A percentile compares a stretch with the other conserved stretches of the same genome.
phyloP scores from a whole-genome alignment of 2,329 filamentous ascomycete species.

The Acrocalymma vagum region DNA sequence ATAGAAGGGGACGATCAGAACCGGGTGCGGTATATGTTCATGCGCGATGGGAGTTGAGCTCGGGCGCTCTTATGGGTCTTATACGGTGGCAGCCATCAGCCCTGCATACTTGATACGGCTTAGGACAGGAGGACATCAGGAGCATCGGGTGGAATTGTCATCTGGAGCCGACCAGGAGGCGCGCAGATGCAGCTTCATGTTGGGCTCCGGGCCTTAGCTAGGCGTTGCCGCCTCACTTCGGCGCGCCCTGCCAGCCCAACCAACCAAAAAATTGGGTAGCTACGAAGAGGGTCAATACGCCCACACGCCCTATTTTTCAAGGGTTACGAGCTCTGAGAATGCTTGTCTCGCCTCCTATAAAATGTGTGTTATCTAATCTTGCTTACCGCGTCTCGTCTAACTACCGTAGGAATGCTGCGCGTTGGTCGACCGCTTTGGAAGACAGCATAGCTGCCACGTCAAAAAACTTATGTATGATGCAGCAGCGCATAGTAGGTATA shows the following conservation, averaged over 20 bases:
- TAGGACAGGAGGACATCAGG: conserved; percentile 8
- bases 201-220: conserved; percentile 35
- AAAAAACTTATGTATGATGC: conserved; percentile 8
- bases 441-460: conserved; percentile 32
- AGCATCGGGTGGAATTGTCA: conserved; percentile 10
- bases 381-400: conserved; percentile 13
- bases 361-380: conserved; percentile 9
- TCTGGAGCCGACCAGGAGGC: too few species aligned
- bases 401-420: conserved; percentile 11
- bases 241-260: conserved; percentile 37
- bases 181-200: conserved; percentile 20
- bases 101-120: conserved; percentile 10
- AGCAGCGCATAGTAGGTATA: conserved; percentile 18
- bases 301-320: conserved; percentile 18
- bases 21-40: conserved; percentile 17
- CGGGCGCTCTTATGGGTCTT: conserved; percentile 29
- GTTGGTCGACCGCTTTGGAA: conserved; percentile 11
- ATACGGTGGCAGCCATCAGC: conserved; percentile 27
- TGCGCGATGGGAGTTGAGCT: conserved; percentile 20
- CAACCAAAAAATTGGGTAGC: conserved; percentile 34
- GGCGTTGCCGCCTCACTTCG: conserved; percentile 41
- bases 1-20: conserved; percentile 15
- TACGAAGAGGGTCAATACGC: conserved; percentile 22
- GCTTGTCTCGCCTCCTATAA: conserved; percentile 10
- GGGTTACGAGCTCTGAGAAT: too few species aligned